A percentile compares a stretch with the other conserved stretches of the same genome.
Evolutionary conservation across 345 rosid genomes (phyloP).

Genomic region (Zanthoxylum bungeanum): DNA sequence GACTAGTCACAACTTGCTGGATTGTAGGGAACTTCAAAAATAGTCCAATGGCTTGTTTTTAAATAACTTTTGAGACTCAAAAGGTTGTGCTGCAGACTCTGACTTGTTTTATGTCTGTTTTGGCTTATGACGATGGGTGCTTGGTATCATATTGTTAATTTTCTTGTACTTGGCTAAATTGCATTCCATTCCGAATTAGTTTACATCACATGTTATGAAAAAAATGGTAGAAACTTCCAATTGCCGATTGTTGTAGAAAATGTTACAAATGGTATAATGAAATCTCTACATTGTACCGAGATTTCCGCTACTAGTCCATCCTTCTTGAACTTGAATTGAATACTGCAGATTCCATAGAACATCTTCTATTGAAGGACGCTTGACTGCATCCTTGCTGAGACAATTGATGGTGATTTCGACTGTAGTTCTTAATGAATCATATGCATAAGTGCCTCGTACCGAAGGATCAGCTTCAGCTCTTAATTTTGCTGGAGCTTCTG

Average conservation of each 20-base stretch:
- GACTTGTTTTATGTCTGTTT: constrained; percentile 15
- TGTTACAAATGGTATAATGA: background rate
- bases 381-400: no score
- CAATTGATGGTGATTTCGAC: no score
- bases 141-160: constrained; percentile 14
- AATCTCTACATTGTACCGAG: constrained; percentile 34
- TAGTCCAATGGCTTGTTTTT: constrained; percentile 25
- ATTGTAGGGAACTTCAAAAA: constrained; percentile 16
- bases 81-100: constrained; percentile 13
- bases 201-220: no score
- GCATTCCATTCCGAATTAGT: constrained; percentile 12
- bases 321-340: constrained; percentile 90
- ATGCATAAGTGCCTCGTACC: constrained; percentile 65
- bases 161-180: background rate
- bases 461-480: constrained; percentile 51
- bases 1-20: constrained; percentile 36
- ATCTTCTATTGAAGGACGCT: no score
- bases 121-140: constrained; percentile 19
- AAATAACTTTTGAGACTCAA: constrained; percentile 19
- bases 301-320: constrained; percentile 83
- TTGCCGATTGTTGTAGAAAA: background rate
- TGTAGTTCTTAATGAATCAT: constrained; percentile 71
- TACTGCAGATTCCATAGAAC: no score
- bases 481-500: constrained; percentile 55
- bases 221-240: background rate